phyloP scores from a whole-genome alignment of 352 stramenopile genomes.

The Phytophthora foliorum region DNA sequence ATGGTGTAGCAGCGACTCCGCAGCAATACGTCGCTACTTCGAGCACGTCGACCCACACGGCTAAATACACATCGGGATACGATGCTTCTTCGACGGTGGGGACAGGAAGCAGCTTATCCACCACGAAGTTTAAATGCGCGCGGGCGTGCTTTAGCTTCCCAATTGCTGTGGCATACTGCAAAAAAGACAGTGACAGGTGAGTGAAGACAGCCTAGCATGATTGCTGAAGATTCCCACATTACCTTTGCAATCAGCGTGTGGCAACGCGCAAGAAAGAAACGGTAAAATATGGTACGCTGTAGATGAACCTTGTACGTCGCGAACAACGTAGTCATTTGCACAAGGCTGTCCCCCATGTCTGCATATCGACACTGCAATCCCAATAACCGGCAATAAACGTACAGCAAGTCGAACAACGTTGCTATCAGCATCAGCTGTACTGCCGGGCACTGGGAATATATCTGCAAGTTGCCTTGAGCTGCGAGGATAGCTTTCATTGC shows the following conservation, averaged over 20 bases:
- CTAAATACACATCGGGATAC: slow-evolving; percentile 66
- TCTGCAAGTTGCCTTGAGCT: slow-evolving; percentile 61
- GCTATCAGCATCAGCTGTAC: slow-evolving; percentile 62
- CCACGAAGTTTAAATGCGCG: slow-evolving; percentile 62
- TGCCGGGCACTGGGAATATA: slow-evolving; percentile 41
- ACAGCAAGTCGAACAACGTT: slow-evolving; percentile 76
- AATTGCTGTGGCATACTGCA: slow-evolving; percentile 70
- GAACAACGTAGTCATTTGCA: slow-evolving; percentile 72
- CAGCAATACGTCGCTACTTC: slow-evolving; percentile 65
- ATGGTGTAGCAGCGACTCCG: slow-evolving; percentile 29
- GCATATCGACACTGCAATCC: slow-evolving; percentile 68
- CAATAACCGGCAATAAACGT: slow-evolving; percentile 69
- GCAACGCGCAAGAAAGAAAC: slow-evolving; percentile 62
- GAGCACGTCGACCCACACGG: slow-evolving; percentile 66
- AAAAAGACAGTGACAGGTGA: neutral
- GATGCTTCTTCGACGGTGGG: slow-evolving; percentile 27
- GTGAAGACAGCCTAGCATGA: neutral
- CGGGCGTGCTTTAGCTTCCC: slow-evolving; percentile 60
- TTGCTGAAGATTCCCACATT: slow-evolving; percentile 5
- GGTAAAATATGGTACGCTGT: slow-evolving; percentile 55
- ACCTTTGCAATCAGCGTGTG: slow-evolving; percentile 80
- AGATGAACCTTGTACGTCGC: slow-evolving; percentile 54
- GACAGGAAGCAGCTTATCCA: slow-evolving; percentile 58
- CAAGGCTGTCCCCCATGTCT: slow-evolving; percentile 69
- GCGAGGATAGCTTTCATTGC: slow-evolving; percentile 62